Evolutionary conservation across 371 early-diverging fungal genomes (phyloP).

Genomic region (Circinella umbellata): DNA sequence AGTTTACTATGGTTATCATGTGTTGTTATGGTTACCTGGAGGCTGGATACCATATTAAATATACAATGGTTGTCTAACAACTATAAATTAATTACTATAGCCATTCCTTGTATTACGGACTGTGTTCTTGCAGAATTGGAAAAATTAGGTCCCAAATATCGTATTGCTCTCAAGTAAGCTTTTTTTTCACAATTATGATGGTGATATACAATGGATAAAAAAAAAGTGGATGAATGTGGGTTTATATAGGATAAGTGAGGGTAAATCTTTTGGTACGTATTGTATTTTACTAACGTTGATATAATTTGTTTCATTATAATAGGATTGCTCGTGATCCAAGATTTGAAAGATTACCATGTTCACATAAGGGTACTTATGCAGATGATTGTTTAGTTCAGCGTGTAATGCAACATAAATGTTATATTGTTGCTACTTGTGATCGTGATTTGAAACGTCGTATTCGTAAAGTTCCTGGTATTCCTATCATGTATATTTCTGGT

Average conservation of each 20-base stretch:
- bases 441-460: slow-evolving; percentile 97
- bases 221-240: slow-evolving; percentile 12
- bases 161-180: slow-evolving; percentile 91
- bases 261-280: not conserved
- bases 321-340: slow-evolving; percentile 95
- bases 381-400: slow-evolving; percentile 99
- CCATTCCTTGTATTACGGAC: slow-evolving; percentile 97
- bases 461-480: slow-evolving; percentile 98
- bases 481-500: slow-evolving; percentile 97
- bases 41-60: too few species aligned
- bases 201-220: not conserved
- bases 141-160: slow-evolving; percentile 97
- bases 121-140: slow-evolving; percentile 99
- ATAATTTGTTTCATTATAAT: not conserved
- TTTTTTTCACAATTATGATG: too few species aligned
- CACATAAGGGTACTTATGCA: slow-evolving; percentile 99
- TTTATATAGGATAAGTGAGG: not conserved
- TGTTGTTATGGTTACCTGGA: too few species aligned
- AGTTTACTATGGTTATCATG: slow-evolving; percentile 8
- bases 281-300: not conserved
- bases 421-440: slow-evolving; percentile 99
- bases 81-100: slow-evolving; percentile 17
- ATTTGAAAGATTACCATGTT: slow-evolving; percentile 96
- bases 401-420: slow-evolving; percentile 97
- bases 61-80: too few species aligned